Conservation (phyloP, 306 rosid genomes). For the Quercus variabilis region DNA sequence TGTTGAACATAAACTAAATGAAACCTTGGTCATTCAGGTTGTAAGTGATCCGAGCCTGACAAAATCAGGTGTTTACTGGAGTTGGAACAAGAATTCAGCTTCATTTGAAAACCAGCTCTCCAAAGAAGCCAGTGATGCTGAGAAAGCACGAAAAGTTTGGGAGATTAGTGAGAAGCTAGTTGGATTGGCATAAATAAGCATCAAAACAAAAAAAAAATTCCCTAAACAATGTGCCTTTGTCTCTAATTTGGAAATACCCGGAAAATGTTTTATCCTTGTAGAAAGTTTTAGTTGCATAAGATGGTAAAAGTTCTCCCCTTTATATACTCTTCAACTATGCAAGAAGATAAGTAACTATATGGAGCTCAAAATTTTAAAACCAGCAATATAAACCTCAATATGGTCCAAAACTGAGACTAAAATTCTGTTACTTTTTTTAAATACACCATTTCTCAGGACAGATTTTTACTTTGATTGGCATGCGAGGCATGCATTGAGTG, state of each 20-base stretch:
- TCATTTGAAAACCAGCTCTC: slow-evolving; percentile 32
- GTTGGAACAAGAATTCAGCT: slow-evolving; percentile 25
- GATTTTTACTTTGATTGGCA: no score
- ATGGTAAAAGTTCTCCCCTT: neutral
- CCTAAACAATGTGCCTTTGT: neutral
- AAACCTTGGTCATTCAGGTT: slow-evolving; percentile 15
- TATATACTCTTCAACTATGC: no score
- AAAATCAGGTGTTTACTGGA: slow-evolving; percentile 34
- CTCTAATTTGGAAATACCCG: neutral
- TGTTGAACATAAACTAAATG: neutral
- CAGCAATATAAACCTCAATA: no score
- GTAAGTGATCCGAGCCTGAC: slow-evolving; percentile 24
- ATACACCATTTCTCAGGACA: no score
- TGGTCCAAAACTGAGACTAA: no score
- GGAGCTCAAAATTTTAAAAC: no score
- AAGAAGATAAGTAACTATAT: no score
- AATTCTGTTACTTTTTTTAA: no score
- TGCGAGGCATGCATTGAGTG: no score
- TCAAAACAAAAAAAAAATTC: neutral
- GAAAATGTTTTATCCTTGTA: neutral
- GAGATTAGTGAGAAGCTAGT: slow-evolving; percentile 28
- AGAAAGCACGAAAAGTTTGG: slow-evolving; percentile 26
- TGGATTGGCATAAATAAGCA: slow-evolving; percentile 18
- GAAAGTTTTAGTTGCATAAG: neutral
- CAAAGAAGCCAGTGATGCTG: slow-evolving; percentile 24